Evolutionary conservation across 192 early-diverging fungal species (phyloP).

Genomic region (Mortierella alpina): DNA sequence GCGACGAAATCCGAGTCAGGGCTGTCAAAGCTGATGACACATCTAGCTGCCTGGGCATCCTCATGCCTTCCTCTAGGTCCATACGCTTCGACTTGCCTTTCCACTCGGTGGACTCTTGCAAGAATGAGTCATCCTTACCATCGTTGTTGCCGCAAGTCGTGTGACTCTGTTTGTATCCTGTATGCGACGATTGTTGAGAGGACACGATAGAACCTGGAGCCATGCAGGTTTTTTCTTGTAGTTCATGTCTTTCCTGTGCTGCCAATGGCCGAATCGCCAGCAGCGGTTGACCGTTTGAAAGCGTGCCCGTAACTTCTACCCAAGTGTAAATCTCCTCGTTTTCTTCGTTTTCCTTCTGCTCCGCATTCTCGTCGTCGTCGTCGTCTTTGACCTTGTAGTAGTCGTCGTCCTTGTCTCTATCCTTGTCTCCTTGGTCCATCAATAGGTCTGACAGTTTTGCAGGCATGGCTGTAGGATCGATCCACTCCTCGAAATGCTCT

Average conservation of each 20-base stretch:
- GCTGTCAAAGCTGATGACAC: slow-evolving; percentile 25
- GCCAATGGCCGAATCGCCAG: slow-evolving; percentile 31
- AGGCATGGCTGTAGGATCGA: slow-evolving; percentile 22
- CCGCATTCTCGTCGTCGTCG: not conserved
- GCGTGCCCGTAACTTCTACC: slow-evolving; percentile 21
- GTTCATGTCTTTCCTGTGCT: slow-evolving; percentile 2
- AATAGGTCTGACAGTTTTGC: not conserved
- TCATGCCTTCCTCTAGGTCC: slow-evolving; percentile 29
- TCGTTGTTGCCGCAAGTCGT: not conserved
- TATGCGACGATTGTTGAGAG: not conserved
- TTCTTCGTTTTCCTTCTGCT: not conserved
- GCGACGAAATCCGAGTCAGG: slow-evolving; percentile 3
- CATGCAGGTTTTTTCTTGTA: not conserved
- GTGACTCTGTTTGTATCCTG: not conserved
- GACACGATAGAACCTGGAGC: not conserved
- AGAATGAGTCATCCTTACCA: not conserved
- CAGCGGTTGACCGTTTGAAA: slow-evolving; percentile 31
- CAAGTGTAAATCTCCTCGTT: slow-evolving; percentile 10
- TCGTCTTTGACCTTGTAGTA: not conserved
- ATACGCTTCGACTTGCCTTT: slow-evolving; percentile 22
- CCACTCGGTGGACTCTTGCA: slow-evolving; percentile 3
- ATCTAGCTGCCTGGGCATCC: slow-evolving; percentile 21
- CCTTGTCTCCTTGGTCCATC: too few relatives aligned
- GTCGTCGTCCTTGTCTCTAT: not conserved
- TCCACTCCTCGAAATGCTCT: slow-evolving; percentile 40